Base-by-base conservation (phyloP, 441 rosid species). In the Bruguiera hainesii region DNA sequence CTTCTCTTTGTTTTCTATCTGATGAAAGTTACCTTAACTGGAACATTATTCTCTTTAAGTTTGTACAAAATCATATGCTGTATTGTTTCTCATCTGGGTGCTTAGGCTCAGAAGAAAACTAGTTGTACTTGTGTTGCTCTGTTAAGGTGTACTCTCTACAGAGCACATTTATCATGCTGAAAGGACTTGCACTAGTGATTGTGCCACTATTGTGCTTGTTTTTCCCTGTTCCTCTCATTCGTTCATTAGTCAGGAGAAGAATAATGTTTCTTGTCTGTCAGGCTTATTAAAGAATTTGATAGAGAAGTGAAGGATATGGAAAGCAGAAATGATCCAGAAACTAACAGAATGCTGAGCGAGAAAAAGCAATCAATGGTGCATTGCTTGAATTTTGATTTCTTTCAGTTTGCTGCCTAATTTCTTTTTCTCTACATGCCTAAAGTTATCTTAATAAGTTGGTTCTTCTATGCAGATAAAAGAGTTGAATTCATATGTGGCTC, bases 211-310 rank as follows among this genome's bases (percentile, higher is more conserved):
- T 50, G n/a, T 55, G 23, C 4, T 33, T 6, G 29, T 42, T 29
- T 7, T 15, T 23, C 11, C 21, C 28, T 35, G 9, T 59, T 71
- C 18, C 48, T 37, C 28, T 60, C 16, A n/a, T 57, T 28, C 37
- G 15, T 29, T 3, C 9, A 3, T 29, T 25, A 8, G 56, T 23
- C 7, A 23, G 35, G 35, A 7, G 3, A 7, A 11, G 35, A n/a
- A 39, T n/a, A 39, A 65, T 16, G n/a, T 50, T 55, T 46, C 29
- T 65, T 46, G 57, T 69, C 35, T 68, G 75, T 69, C 85, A 91
- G 98, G 84, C 96, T 94, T 75, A 88, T 94, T 67, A 91, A 91
- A 75, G 99, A 94, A 61, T 94, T 89, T 72, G 99, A 91, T 67
- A 76, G 83, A 73, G 97, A 86, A 85, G 84, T 86, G 55, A 94